Conservation (phyloP, 306 rosid genomes). For the Dalbergia oliveri region DNA sequence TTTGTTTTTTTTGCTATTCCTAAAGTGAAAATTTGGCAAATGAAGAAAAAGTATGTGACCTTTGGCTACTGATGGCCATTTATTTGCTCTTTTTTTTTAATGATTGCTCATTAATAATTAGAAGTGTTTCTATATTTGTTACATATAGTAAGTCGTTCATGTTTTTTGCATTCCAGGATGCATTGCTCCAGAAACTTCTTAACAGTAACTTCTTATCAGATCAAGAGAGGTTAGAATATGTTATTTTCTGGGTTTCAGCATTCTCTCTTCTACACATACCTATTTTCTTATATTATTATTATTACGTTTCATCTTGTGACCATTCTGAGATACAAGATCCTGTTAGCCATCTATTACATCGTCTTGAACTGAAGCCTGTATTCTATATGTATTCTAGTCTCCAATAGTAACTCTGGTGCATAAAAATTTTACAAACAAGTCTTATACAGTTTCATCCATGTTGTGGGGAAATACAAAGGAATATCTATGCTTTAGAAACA, state of each 20-base stretch:
- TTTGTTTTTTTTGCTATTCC: not conserved
- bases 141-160: slow-evolving; percentile 10
- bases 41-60: slow-evolving; percentile 13
- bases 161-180: slow-evolving; percentile 70
- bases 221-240: slow-evolving; percentile 76
- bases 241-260: slow-evolving; percentile 24
- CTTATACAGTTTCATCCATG: not conserved
- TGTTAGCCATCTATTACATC: slow-evolving; percentile 21
- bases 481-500: not conserved
- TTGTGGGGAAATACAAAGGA: not conserved
- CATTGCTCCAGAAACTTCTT: slow-evolving; percentile 83
- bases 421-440: not conserved
- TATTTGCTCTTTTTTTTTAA: slow-evolving; percentile 30
- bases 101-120: slow-evolving; percentile 19
- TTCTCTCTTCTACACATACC: not conserved
- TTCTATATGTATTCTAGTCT: slow-evolving; percentile 14
- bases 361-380: not conserved
- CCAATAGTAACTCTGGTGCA: not conserved
- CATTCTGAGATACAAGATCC: slow-evolving; percentile 24
- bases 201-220: slow-evolving; percentile 68
- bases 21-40: slow-evolving; percentile 11
- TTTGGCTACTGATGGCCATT: slow-evolving; percentile 22
- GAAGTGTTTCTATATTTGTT: slow-evolving; percentile 27
- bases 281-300: not conserved
- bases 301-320: slow-evolving; percentile 29